A percentile compares a stretch with the other conserved stretches of the same genome.
Evolutionary conservation across 352 stramenopile genomes (phyloP).

Genomic region (Phytophthora aleatoria): DNA sequence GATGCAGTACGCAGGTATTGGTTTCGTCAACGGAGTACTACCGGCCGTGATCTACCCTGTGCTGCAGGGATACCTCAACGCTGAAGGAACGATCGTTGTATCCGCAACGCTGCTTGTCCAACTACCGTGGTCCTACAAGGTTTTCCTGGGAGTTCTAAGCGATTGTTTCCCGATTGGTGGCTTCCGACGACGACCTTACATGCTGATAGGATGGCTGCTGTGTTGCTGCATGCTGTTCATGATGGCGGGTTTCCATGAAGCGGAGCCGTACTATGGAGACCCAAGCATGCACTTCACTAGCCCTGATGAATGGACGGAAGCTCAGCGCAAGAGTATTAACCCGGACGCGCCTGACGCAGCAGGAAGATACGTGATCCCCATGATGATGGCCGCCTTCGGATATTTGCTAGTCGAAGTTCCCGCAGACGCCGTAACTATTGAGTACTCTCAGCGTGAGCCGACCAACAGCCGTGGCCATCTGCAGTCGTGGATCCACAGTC

Average conservation of each 20-base stretch:
- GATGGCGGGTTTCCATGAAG: conserved; percentile 45
- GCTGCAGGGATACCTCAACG: conserved; percentile 62
- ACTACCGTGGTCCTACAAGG: conserved; percentile 65
- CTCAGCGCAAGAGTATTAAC: conserved; percentile 50
- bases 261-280: conserved; percentile 55
- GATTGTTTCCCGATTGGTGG: conserved; percentile 68
- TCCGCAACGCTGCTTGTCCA: conserved; percentile 54
- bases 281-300: conserved; percentile 36
- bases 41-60: conserved; percentile 61
- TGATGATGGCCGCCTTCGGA: conserved; percentile 76
- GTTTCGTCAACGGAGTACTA: conserved; percentile 52
- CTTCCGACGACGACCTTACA: conserved; percentile 63
- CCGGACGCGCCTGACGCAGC: conserved; percentile 37
- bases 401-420: conserved; percentile 66
- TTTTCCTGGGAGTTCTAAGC: conserved; percentile 62
- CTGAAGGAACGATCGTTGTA: conserved; percentile 57
- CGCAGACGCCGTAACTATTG: conserved; percentile 65
- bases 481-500: conserved; percentile 65
- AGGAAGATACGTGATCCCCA: conserved; percentile 60
- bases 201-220: conserved; percentile 58
- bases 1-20: conserved; percentile 60
- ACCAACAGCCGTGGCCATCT: conserved; percentile 47
- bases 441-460: conserved; percentile 62
- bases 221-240: conserved; percentile 54
- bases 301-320: conserved; percentile 39